Evolutionary conservation across 805 yeast genomes (phyloP), one percentile per base, ranked within the genome.

Genomic region (Nakazawaea pomicola): DNA sequence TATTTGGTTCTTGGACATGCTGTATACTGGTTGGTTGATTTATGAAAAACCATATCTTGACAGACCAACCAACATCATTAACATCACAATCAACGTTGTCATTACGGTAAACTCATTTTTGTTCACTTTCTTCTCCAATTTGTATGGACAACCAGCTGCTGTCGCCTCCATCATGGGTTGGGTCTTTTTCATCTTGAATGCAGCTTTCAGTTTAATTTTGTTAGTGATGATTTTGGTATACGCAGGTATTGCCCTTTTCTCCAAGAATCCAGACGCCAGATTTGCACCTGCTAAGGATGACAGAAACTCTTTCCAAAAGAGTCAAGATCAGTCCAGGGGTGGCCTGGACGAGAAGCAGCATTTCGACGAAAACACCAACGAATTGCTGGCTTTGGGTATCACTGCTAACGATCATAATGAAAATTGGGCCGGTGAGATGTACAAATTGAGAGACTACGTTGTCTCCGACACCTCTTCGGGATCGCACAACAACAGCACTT

Each of bases 151-250:
- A 64, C 80, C 87, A 7, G 80, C 79, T 16, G 74, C 76, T 7
- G 96, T 86, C 10, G 68, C 80, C 11, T 81, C 95, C 1, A 76
- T 90, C 42, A 86, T 90, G 95, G 97, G 95, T 1, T 83, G 95
- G 78, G 71, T 90, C 2, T 90, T 86, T 64, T 90, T 90, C 60
- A 72, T 90, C 43, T 60, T 90, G 58, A 90, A 90, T 59, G 96
- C 96, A 6, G 95, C 91, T 4, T 89, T 85, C 56, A 78, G 95
- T 7, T 70, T 86, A 49, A 70, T 87, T 39, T 67, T 90, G 51
- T 71, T 90, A 58, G 50, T 89, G 27, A 61, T 81, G 65, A 81
- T 86, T 52, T 69, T 89, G 45, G 78, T 78, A 2, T 80, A 83
- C 50, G 73, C 81, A 42, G 58, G 63, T n/a, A 63, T 79, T 52